Base-by-base conservation (phyloP, 2,329 filamentous ascomycete species). In the Colletotrichum eremochloae region DNA sequence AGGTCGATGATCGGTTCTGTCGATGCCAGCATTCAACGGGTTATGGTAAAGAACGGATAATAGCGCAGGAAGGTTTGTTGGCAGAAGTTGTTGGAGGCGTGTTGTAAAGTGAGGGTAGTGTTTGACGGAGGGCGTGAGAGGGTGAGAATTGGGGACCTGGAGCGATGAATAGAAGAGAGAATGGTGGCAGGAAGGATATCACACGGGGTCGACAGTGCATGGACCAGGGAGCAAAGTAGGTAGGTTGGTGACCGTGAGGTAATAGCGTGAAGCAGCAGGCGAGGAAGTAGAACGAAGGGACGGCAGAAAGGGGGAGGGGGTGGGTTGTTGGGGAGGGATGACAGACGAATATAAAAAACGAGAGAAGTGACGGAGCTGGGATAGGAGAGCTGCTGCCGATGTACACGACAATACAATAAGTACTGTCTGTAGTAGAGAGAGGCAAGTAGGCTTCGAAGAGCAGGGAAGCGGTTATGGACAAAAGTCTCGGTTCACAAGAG, bases 21-120 rank as follows among this genome's bases (percentile, higher is more conserved):
- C n/a, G 66, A 72, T 65, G 66, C 66, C 69, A 72, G 69, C 69
- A 65, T 69, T 69, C 69, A 69, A 72, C 46, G 46, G 52, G 31
- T 50, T n/a, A 12, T 61, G 11, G n/a, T 50, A 67, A 44, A 29
- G 31, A 60, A 15, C n/a, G 18, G 38, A 48, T 33, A 46, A 56
- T 31, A 46, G 58, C 44, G 53, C 29, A 55, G 67, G 46, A 24
- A 33, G 33, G 60, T 31, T 31, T 55, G 38, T 58, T 31, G 60
- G 38, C 58, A 20, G 44, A 53, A 36, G 38, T 56, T 46, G 69
- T 33, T 60, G 36, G n/a, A 33, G n/a, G 36, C n/a, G 38, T 69
- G 38, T 69, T 44, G 69, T 58, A 48, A 68, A 50, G 50, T 55
- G 62, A 33, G 29, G 20, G 50, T 33, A 11, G 50, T 18, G 20